Evolutionary conservation across 352 stramenopile species (phyloP).

Genomic region (Globisporangium splendens): DNA sequence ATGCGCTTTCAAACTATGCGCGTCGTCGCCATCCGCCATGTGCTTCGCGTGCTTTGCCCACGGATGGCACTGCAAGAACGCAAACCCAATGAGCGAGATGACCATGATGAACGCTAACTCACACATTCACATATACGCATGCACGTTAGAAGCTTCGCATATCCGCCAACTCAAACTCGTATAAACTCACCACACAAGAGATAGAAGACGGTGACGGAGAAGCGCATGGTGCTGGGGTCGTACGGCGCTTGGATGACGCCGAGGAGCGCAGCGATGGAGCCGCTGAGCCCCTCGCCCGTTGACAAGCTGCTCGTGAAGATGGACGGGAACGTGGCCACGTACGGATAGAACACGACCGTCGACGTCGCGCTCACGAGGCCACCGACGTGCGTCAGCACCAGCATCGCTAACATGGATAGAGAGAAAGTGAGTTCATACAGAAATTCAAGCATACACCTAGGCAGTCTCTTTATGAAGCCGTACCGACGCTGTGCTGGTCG

Average conservation of each 20-base stretch:
- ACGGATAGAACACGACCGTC: constrained; percentile 73
- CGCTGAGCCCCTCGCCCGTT: constrained; percentile 64
- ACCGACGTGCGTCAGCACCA: constrained; percentile 57
- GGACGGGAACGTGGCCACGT: constrained; percentile 54
- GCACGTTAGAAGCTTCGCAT: too few species aligned
- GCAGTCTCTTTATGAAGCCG: neutral
- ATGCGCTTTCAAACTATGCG: neutral
- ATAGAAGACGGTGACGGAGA: constrained; percentile 61
- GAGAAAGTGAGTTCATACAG: neutral
- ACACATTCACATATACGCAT: neutral
- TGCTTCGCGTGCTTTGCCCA: constrained; percentile 18
- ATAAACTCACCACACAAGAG: constrained; percentile 43
- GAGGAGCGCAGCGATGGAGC: constrained; percentile 51
- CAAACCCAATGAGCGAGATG: constrained; percentile 47
- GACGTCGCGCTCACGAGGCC: constrained; percentile 70
- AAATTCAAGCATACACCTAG: too few species aligned
- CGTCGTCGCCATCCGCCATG: constrained; percentile 3
- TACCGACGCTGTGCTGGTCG: constrained; percentile 46
- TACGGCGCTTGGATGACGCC: constrained; percentile 59
- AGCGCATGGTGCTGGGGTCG: constrained; percentile 31
- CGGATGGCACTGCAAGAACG: constrained; percentile 50
- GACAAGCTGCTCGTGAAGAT: constrained; percentile 63
- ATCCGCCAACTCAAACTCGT: too few species aligned
- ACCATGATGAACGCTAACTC: constrained; percentile 44
- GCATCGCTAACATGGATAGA: constrained; percentile 33